These are phyloP conservation scores for Friedmanniomyces simplex DNA, from an alignment of 495 filamentous ascomycete species.

Conservation along the genomic window DNA sequence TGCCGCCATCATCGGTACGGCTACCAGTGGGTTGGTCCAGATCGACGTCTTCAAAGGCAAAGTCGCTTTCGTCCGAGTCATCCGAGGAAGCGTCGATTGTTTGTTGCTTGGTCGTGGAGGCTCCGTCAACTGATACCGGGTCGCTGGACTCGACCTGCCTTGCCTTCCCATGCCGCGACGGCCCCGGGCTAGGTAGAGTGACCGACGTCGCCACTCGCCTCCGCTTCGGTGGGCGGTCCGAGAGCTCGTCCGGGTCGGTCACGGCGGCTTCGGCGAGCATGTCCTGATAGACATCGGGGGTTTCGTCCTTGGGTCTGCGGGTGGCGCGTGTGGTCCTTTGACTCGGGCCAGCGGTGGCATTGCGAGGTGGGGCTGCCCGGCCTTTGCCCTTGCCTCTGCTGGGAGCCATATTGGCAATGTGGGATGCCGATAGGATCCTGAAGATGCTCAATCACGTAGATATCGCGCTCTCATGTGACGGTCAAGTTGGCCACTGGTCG, in stretches of 20 bases:
- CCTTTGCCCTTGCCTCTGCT: constrained; percentile 16
- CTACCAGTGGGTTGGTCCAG: constrained; percentile 34
- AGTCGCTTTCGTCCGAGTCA: constrained; percentile 44
- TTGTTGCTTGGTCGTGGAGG: neutral
- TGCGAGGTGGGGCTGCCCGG: neutral
- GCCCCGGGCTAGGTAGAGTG: neutral
- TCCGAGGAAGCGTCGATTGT: constrained; percentile 24
- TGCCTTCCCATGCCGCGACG: neutral
- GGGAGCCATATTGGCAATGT: constrained; percentile 9
- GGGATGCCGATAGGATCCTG: too few relatives aligned
- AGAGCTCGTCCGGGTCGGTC: neutral
- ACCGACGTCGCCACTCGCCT: constrained; percentile 9
- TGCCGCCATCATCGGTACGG: constrained; percentile 28
- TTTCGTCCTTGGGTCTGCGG: neutral
- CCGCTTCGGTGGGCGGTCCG: constrained; percentile 19
- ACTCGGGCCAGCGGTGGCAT: neutral
- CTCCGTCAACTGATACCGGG: neutral
- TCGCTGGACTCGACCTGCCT: neutral
- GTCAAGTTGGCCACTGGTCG: neutral
- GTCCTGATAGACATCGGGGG: constrained; percentile 20
- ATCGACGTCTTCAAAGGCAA: constrained; percentile 65
- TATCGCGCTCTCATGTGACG: constrained; percentile 18
- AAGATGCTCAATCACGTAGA: neutral
- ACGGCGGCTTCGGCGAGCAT: constrained; percentile 22
- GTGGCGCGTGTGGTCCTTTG: neutral